Base-by-base conservation (phyloP, 2,329 filamentous ascomycete species). In the Dendryphion nanum region DNA sequence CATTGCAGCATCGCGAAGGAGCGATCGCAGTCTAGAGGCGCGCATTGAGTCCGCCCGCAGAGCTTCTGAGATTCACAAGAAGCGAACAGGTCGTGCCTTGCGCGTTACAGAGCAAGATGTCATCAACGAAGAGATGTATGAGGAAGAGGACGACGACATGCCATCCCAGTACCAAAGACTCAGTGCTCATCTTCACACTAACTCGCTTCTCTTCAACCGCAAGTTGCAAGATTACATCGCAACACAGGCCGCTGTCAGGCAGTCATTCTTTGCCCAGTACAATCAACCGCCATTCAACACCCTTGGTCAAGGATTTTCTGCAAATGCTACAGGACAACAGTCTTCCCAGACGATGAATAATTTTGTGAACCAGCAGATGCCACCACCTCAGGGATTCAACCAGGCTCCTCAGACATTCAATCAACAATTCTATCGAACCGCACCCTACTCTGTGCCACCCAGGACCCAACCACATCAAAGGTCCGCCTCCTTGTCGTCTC, bases 81-180 rank as follows among this genome's bases (percentile, higher is more conserved):
- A 83, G 62, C 82, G 89, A 14, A 95, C 90, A 0, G 91, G 90
- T 26, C 86, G 89, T 51, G 81, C 78, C 2, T 76, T 96, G 42
- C 82, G 83, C 51, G 86, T 96, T 41, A 89, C 85, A 18, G 85
- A 90, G 64, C 79, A 93, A 56, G 89, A 93, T 67, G 89, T 95
- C 10, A 73, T 86, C 51, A 89, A 88, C 46, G 90, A 95, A 63
- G 89, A 94, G 63, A 95, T 95, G 88, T 96, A 96, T 60, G 89
- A 95, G 57, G 90, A 95, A 64, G 87, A 95, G 57, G 89, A 95
- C 37, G 87, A 95, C 51, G 86, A 90, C 40, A 61, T 87, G 17
- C 82, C 84, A 1, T 75, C 80, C 43, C 79, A 81, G 37, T 86
- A 82, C 57, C 75, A 81, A 41, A 71, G 80, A 12, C 69, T 88